Evolutionary conservation across 352 stramenopile species (phyloP), one percentile per base, ranked within the genome.

Genomic region (Phytophthora chlamydospora): DNA sequence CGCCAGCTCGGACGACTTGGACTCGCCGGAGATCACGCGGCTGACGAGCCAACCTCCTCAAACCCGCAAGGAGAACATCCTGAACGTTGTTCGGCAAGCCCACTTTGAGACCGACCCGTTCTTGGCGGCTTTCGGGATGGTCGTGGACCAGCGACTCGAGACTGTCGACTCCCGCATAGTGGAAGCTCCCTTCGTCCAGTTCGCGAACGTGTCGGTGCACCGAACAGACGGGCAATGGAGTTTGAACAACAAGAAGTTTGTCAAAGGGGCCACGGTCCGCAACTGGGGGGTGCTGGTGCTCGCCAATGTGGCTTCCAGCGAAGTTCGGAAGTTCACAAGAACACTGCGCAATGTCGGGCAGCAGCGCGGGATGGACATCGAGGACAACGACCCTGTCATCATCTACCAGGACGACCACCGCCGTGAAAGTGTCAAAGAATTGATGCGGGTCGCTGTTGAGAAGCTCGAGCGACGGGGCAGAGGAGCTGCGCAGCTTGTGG

Each of bases 11-110:
- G 87, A 86, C 31, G 80, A 91, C 6, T 48, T 75, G n/a, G 78
- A 91, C 45, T 90, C 80, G 13, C 71, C 82, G 13, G 76, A 89
- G 46, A 89, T 95, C 35, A 91, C 90, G 50, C 38, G 43, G 6
- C 63, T 80, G 27, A 88, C 78, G 5, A 71, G 61, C n/a, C 58
- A 75, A 36, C 62, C 57, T 8, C 77, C 75, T 1, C 44, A 66
- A 3, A 61, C 71, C 3, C 75, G 75, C n/a, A 47, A 63, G 17
- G 47, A 63, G 9, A 72, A 71, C 16, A 75, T 89, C 14, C 70
- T 81, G 59, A 66, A 81, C 5, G 73, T 83, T 42, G 57, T 86
- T 2, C 76, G 63, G 13, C 44, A 68, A 1, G 75, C 80, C 10
- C 71, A 69, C 10, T 88, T 86, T 33, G 65, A 79, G 44, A 78